These are phyloP conservation scores for Microstegium vimineum DNA, from an alignment of 176 grass and related monocot species.

Conservation along the genomic window DNA sequence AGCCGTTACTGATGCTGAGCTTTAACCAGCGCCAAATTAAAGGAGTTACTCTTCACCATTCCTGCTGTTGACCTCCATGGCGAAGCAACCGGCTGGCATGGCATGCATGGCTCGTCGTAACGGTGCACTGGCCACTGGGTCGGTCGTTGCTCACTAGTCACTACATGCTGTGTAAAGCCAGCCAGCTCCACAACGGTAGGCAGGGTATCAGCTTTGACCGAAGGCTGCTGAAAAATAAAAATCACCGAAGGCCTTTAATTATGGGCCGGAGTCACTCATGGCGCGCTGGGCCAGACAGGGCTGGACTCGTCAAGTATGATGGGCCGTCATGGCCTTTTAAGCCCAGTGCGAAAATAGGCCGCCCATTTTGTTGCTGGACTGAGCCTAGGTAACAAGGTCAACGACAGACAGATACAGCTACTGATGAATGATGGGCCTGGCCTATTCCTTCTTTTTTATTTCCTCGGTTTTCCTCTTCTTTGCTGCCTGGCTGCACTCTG, in stretches of 20 bases:
- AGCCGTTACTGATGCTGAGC: slow-evolving; percentile 21
- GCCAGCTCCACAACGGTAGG: too few relatives aligned
- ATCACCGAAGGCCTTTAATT: too few relatives aligned
- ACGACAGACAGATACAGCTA: too few relatives aligned
- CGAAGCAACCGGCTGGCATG: background rate
- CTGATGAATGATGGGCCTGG: too few relatives aligned
- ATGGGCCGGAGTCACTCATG: background rate
- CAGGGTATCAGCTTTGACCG: too few relatives aligned
- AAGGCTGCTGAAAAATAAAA: too few relatives aligned
- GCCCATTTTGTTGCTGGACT: background rate
- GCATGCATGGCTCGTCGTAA: background rate
- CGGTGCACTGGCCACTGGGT: too few relatives aligned
- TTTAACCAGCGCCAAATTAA: background rate
- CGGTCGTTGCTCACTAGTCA: background rate
- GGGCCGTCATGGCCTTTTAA: background rate
- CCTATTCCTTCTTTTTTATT: background rate
- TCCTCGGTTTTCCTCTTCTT: background rate
- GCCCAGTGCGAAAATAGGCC: background rate
- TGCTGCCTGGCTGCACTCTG: too few relatives aligned
- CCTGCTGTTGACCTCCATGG: background rate
- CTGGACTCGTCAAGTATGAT: too few relatives aligned
- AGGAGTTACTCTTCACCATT: background rate
- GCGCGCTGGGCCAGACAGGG: too few relatives aligned
- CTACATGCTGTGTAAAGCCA: background rate
- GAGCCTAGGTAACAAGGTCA: too few relatives aligned